Evolutionary conservation across 768 basidiomycete genomes (phyloP), one percentile per base, ranked within the genome.

Genomic region (Lyophyllum shimeji): DNA sequence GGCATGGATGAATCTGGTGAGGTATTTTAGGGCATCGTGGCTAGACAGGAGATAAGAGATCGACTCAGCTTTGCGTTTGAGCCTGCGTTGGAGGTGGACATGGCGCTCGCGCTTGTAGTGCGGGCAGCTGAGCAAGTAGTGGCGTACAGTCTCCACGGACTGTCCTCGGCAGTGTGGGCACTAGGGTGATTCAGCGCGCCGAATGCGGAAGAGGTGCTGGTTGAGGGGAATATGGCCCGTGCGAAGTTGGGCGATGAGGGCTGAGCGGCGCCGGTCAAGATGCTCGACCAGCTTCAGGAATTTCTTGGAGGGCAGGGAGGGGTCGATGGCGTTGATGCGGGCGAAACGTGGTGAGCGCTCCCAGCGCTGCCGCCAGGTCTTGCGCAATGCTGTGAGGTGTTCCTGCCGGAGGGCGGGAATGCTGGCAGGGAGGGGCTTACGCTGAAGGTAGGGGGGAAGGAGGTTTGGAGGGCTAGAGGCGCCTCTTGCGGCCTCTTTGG

Each of bases 181-280:
- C 17, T 40, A 7, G 0, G 60, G 64, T 1, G 64, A 46, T 43
- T 66, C 53, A 0, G 43, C 29, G 17, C 43, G 37, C 1, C 46
- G 23, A 27, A 69, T 65, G 33, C 51, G 18, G 47, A 65, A 49
- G 1, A 79, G 67, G 61, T 72, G 65, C 7, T 58, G 31, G 39
- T 71, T 67, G 1, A 75, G 65, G 0, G 68, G 66, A 7, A 53
- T 55, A 46, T 75, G 74, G 2, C 68, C 66, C 2, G 70, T 70
- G 7, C 69, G 42, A 1, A 76, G 66, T 33, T 74, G 73, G 20
- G 65, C 54, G 37, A 74, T 57, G 7, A 70, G 40, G 18, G 61
- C 56, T n/a, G 58, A 48, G 12, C 49, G 47, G 12, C 29, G 7
- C 13, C 48, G n/a, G 25, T 46, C 37, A 7, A 61, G 52, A 1